Evolutionary conservation across 2,329 filamentous ascomycete genomes (phyloP), one percentile per base, ranked within the genome.

Genomic region (Microthyrium microscopicum): DNA sequence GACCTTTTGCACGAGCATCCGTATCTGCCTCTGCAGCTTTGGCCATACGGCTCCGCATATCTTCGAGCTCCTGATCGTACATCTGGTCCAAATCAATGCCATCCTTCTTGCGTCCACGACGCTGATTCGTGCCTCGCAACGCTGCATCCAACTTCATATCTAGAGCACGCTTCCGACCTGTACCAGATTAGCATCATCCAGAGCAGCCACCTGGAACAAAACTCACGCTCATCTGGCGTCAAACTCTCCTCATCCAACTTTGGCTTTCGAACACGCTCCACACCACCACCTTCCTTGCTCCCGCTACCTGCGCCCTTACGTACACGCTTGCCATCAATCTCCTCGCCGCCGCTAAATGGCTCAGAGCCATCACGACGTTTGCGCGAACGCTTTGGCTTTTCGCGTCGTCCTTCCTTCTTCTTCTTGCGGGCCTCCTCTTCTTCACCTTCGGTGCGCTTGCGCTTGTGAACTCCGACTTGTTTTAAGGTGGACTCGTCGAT

Each of bases 1-100:
- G 67, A 42, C 78, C 76, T 32, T 74, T 67, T 42, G 78, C 70
- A 45, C 89, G 84, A 25, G 82, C 83, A 35, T 74, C 62, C 45
- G 87, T 85, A 55, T 98, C 89, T 24, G 74, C 71, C 54, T 85
- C 72, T 39, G 87, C 93, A 12, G 89, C 89, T 43, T 74, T 68
- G 44, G 89, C 84, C 85, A 98, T 98, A 36, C 75, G 73, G 34
- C 80, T 68, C 49, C 89, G 89, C 53, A 98, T 77, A 31, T 77
- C 68, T 37, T 82, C 82, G 41, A 98, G 84, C 49, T 91, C 77
- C 28, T 84, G 79, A 51, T 95, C 89, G 43, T 87, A 80, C 57
- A 80, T 77, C 46, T 83, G 77, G 52, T 94, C 85, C 29, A 95
- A 66, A 43, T 95, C 87, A 53, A 92, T 84, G 45, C 89, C 85